Evolutionary conservation across 192 early-diverging fungal species (phyloP).

Genomic region (Haplosporangium gracile): DNA sequence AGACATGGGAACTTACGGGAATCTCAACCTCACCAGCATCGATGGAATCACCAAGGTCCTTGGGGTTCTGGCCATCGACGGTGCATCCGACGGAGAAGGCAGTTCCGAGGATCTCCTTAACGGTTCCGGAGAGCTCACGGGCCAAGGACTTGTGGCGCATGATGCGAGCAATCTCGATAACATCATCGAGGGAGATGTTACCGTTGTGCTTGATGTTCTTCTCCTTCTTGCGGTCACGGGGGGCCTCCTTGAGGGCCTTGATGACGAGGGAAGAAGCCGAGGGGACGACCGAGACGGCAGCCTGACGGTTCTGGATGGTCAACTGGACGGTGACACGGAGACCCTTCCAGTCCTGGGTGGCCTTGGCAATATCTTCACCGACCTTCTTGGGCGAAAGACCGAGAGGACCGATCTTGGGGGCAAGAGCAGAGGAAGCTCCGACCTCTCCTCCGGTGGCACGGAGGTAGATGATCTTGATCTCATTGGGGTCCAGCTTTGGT

Average conservation of each 20-base stretch:
- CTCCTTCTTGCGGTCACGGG: slow-evolving; percentile 99
- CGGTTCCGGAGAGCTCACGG: slow-evolving; percentile 94
- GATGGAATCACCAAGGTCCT: slow-evolving; percentile 88
- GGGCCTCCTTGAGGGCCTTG: slow-evolving; percentile 96
- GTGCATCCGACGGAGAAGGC: slow-evolving; percentile 97
- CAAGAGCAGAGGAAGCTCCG: slow-evolving; percentile 95
- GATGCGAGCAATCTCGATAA: slow-evolving; percentile 96
- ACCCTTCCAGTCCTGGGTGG: slow-evolving; percentile 99
- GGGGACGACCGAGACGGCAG: slow-evolving; percentile 95
- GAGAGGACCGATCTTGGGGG: slow-evolving; percentile 99
- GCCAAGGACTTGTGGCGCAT: slow-evolving; percentile 97
- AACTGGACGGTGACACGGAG: slow-evolving; percentile 98
- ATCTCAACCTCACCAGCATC: slow-evolving; percentile 87
- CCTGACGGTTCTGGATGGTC: slow-evolving; percentile 99
- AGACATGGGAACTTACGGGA: slow-evolving; percentile 39
- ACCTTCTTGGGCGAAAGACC: slow-evolving; percentile 99
- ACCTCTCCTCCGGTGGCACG: slow-evolving; percentile 98
- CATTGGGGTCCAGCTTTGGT: slow-evolving; percentile 90
- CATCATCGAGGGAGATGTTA: slow-evolving; percentile 94
- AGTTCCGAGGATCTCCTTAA: slow-evolving; percentile 97
- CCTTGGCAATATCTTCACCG: slow-evolving; percentile 99
- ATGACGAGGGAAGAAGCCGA: slow-evolving; percentile 97
- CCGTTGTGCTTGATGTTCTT: slow-evolving; percentile 99
- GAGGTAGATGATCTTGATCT: slow-evolving; percentile 89
- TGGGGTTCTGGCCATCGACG: slow-evolving; percentile 95